Conservation (phyloP, 2,329 filamentous ascomycete genomes). For the Chrysoporthe cubensis region DNA sequence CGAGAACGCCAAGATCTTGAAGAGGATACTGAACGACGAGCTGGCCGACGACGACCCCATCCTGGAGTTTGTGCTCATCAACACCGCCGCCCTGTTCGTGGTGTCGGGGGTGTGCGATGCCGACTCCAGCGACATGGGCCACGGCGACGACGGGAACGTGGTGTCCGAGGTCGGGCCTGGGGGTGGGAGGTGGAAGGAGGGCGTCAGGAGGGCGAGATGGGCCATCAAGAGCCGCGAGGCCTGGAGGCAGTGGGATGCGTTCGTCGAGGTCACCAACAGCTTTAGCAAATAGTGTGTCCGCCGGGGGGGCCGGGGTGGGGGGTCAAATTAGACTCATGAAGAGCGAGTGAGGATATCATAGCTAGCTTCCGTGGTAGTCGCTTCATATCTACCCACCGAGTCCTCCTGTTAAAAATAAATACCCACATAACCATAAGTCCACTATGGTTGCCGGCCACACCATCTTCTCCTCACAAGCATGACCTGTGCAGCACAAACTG, state of each 20-base stretch:
- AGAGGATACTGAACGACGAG: slow-evolving; percentile 74
- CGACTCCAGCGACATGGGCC: slow-evolving; percentile 77
- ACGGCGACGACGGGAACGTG: slow-evolving; percentile 79
- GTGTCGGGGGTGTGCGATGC: slow-evolving; percentile 85
- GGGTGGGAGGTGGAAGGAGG: slow-evolving; percentile 92
- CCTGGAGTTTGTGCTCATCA: slow-evolving; percentile 91
- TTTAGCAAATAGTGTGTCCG: slow-evolving; percentile 22
- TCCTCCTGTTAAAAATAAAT: not conserved
- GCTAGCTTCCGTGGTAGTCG: not conserved
- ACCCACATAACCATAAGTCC: not conserved
- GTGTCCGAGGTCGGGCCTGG: slow-evolving; percentile 83
- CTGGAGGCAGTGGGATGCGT: slow-evolving; percentile 79
- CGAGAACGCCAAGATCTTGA: slow-evolving; percentile 86
- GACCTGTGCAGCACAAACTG: too few relatives aligned
- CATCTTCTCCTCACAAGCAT: not conserved
- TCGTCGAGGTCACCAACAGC: slow-evolving; percentile 79
- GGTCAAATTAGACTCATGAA: not conserved
- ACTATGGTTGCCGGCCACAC: not conserved
- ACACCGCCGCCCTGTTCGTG: slow-evolving; percentile 87
- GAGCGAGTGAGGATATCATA: not conserved
- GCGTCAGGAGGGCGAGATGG: slow-evolving; percentile 84
- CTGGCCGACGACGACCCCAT: slow-evolving; percentile 79
- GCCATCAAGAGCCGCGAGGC: slow-evolving; percentile 85
- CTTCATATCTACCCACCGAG: not conserved
- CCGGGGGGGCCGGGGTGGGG: too few relatives aligned